phyloP scores from a whole-genome alignment of 305 asterid genomes.

The Fraxinus sp. region DNA sequence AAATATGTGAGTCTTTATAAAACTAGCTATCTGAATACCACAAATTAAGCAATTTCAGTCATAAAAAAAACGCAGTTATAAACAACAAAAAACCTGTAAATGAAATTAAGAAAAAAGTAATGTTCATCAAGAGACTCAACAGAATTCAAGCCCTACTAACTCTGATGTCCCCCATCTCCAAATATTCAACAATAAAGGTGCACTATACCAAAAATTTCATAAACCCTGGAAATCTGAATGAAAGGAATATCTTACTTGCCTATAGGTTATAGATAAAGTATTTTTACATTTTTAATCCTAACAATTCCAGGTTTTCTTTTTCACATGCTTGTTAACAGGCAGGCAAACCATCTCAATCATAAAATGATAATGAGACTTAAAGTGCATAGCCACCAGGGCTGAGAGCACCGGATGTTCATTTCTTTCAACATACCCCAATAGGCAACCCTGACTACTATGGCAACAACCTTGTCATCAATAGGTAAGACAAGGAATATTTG shows the following conservation, averaged over 20 bases:
- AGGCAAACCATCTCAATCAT: neutral
- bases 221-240: neutral
- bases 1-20: slow-evolving; percentile 82
- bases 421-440: neutral
- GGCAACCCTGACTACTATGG: neutral
- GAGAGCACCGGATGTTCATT: neutral
- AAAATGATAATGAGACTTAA: neutral
- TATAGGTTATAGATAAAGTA: neutral
- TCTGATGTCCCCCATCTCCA: neutral
- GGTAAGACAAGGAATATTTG: neutral
- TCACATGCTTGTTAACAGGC: neutral
- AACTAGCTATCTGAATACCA: slow-evolving; percentile 80
- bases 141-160: no score
- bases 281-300: neutral
- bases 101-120: neutral
- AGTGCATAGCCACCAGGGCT: neutral
- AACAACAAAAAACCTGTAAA: neutral
- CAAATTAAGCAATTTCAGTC: neutral
- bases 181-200: neutral
- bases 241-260: neutral
- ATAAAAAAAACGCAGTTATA: neutral
- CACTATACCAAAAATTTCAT: neutral
- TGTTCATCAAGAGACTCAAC: neutral
- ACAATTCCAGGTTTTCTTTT: neutral
- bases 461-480: neutral